These are phyloP conservation scores for Penicillium flavigenum DNA, from an alignment of 495 filamentous ascomycete species.

Conservation along the genomic window DNA sequence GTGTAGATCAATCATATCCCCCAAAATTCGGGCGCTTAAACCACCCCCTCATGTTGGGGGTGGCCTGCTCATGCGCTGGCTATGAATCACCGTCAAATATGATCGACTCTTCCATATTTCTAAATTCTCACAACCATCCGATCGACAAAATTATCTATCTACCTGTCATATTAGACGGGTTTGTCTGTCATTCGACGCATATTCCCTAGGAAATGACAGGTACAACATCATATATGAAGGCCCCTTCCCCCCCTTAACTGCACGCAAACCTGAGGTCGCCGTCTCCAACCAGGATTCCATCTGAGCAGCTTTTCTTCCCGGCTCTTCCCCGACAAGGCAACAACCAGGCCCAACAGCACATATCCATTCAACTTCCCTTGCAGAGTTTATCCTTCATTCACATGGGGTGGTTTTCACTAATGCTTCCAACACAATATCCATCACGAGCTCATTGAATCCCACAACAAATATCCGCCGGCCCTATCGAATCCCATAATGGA, in stretches of 20 bases:
- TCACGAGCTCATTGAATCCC: neutral
- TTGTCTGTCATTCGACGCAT: neutral
- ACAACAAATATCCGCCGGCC: neutral
- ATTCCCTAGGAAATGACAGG: neutral
- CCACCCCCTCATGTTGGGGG: neutral
- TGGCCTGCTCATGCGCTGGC: neutral
- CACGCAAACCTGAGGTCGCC: neutral
- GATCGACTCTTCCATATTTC: neutral
- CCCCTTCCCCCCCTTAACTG: neutral
- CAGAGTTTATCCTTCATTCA: neutral
- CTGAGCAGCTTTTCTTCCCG: neutral
- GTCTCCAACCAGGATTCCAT: neutral
- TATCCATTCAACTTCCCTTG: neutral
- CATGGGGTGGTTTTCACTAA: too few species aligned
- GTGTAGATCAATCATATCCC: slow-evolving; percentile 4
- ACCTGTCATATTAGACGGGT: neutral
- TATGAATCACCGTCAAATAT: neutral
- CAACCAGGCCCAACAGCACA: neutral
- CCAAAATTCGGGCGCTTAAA: neutral
- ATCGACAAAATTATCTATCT: neutral
- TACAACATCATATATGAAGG: neutral
- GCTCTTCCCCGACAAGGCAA: neutral
- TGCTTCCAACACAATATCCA: neutral
- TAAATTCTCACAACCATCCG: neutral
- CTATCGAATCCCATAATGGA: neutral